A percentile compares a stretch with the other conserved stretches of the same genome.
These are phyloP conservation scores for Acanthamoeba royreba DNA, from an alignment of 208 protist genomes.

Conservation along the genomic window DNA sequence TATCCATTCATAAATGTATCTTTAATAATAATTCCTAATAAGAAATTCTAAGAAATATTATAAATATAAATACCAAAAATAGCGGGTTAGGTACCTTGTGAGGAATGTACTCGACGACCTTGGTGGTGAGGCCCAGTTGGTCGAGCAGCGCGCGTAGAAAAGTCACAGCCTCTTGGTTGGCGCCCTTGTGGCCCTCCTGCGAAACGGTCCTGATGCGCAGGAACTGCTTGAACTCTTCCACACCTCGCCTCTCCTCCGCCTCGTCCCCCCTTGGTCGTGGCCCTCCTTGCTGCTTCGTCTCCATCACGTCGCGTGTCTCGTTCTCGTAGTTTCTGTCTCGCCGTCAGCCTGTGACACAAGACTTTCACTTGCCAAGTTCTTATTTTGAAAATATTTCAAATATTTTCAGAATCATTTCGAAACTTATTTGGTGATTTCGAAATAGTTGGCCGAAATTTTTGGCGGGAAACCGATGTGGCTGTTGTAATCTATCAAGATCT, in stretches of 20 bases:
- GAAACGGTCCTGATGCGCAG: neutral
- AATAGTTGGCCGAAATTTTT: too few relatives aligned
- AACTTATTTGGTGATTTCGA: too few relatives aligned
- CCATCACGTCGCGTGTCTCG: too few relatives aligned
- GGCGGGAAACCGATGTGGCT: too few relatives aligned
- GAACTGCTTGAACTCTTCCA: slow-evolving; percentile 44
- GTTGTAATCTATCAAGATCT: too few relatives aligned
- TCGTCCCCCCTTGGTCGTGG: neutral
- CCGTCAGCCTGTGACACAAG: too few relatives aligned
- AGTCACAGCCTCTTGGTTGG: neutral
- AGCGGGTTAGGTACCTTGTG: neutral
- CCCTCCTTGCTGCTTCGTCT: neutral
- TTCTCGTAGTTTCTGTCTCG: too few relatives aligned
- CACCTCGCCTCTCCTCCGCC: neutral
- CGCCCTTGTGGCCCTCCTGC: slow-evolving; percentile 8
- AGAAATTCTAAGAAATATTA: neutral
- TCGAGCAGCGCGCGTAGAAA: neutral
- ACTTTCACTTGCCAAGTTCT: too few relatives aligned
- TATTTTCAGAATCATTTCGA: neutral
- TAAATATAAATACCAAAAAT: neutral
- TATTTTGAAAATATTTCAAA: neutral
- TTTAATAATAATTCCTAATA: neutral
- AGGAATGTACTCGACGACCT: neutral
- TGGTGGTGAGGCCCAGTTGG: neutral
- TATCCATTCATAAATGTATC: neutral